Evolutionary conservation across 768 basidiomycete genomes (phyloP).

Genomic region (Lentinus brumalis): DNA sequence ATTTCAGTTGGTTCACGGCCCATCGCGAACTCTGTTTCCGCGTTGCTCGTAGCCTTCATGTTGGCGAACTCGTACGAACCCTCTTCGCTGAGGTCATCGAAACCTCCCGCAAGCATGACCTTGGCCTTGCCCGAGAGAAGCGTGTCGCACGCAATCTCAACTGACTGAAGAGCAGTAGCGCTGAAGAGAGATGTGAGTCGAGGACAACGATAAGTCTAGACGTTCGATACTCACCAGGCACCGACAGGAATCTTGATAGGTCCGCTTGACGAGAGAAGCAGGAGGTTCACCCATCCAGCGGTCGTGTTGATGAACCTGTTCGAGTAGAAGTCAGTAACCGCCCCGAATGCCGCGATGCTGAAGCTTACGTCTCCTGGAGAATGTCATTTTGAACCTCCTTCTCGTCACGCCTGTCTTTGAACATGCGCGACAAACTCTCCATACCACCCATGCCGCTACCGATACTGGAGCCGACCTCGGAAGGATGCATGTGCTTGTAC

Average conservation of each 20-base stretch:
- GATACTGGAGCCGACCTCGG: slow-evolving; percentile 90
- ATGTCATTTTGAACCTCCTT: slow-evolving; percentile 98
- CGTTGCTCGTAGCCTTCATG: slow-evolving; percentile 99
- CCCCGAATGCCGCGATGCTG: background rate
- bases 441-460: slow-evolving; percentile 99
- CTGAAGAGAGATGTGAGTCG: slow-evolving; percentile 38
- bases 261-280: slow-evolving; percentile 93
- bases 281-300: slow-evolving; percentile 95
- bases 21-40: slow-evolving; percentile 97
- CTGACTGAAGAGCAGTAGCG: slow-evolving; percentile 95
- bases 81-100: slow-evolving; percentile 97
- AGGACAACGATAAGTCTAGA: slow-evolving; percentile 3
- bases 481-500: slow-evolving; percentile 95
- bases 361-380: slow-evolving; percentile 89
- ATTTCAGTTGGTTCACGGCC: slow-evolving; percentile 99
- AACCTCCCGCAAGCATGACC: slow-evolving; percentile 98
- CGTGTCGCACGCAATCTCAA: slow-evolving; percentile 97
- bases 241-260: slow-evolving; percentile 99
- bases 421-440: slow-evolving; percentile 91
- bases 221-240: slow-evolving; percentile 69
- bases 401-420: slow-evolving; percentile 98
- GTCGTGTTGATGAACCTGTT: slow-evolving; percentile 97
- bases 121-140: slow-evolving; percentile 96
- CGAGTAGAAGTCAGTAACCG: background rate
- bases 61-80: slow-evolving; percentile 99